Base-by-base conservation (phyloP, 202 grass and related monocot genomes). In the Eragrostis tef region DNA sequence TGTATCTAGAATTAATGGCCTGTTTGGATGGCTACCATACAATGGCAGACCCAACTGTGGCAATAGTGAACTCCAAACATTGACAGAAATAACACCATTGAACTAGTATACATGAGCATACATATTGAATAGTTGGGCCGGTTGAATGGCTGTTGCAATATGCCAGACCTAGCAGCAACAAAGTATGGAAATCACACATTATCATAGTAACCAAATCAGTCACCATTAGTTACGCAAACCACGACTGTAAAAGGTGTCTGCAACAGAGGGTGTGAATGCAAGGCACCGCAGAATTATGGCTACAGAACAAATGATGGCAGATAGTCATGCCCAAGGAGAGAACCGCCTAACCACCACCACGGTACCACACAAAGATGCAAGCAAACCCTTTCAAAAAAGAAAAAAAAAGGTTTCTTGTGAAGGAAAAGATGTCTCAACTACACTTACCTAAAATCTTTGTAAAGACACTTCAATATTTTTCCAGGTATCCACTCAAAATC, bases 401-500 rank as follows among this genome's bases (percentile, higher is more conserved):
- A 6, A 48, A 85, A n/a, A n/a, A 29, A n/a, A n/a, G n/a, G 58
- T 68, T 31, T 67, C 19, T 48, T 44, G 34, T 51, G 66, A 43
- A 86, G 49, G 78, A 81, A 88, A 66, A 64, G 50, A 26, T 46
- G 67, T 39, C 34, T 0, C 1, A 39, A 39, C 5, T 39, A 39
- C 34, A 39, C 2, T 84, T 87, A 98, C 94, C 92, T 89, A 89
- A 98, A 93, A 89, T 98, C 94, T 85, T 94, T 92, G 79, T 98
- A 94, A 60, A 98, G 64, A 62, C 94, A 98, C 92, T 81, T 98
- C 72, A 98, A 91, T 84, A 94, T 91, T 79, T 98, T 94, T 64
- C 92, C 94, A 21, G 94, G 92, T 91, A 98, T 93, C 94, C 94
- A 98, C 56, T 91, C 90, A 89, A 91, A 94, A 85, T 98, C 77